Percentiles rank a stretch among this genome's conserved stretches.
These are phyloP conservation scores for Kwoniella dejecticola DNA, from an alignment of 768 basidiomycete species.

Conservation along the genomic window DNA sequence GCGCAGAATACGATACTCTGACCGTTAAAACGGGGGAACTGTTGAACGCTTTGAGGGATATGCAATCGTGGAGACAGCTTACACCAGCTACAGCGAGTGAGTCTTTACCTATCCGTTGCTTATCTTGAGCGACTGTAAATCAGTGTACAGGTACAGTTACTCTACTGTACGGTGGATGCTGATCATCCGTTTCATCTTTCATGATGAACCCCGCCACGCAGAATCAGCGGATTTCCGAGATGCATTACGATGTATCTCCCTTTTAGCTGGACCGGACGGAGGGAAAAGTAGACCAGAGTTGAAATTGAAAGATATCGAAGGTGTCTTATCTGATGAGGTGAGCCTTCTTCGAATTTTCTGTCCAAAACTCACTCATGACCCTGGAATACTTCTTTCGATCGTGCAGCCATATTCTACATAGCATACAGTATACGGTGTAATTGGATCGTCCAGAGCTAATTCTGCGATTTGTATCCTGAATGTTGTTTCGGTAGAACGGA, in stretches of 20 bases:
- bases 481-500: constrained; percentile 43
- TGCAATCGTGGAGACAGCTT: constrained; percentile 28
- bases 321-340: constrained; percentile 45
- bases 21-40: constrained; percentile 4
- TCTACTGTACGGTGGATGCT: no score
- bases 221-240: constrained; percentile 19
- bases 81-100: constrained; percentile 12
- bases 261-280: constrained; percentile 27
- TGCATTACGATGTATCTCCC: constrained; percentile 33
- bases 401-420: background rate
- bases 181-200: no score
- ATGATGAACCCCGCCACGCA: no score
- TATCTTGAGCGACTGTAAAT: no score
- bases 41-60: constrained; percentile 20
- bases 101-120: background rate
- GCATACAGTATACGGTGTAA: background rate
- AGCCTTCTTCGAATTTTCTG: constrained; percentile 2
- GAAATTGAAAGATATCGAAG: constrained; percentile 40
- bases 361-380: no score
- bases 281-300: constrained; percentile 23
- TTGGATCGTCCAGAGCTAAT: background rate
- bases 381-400: background rate
- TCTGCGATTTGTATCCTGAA: no score
- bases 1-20: constrained; percentile 13
- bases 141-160: no score